A percentile compares a stretch with the other conserved stretches of the same genome.
Evolutionary conservation across 306 rosid species (phyloP).

Genomic region (Fagus crenata): DNA sequence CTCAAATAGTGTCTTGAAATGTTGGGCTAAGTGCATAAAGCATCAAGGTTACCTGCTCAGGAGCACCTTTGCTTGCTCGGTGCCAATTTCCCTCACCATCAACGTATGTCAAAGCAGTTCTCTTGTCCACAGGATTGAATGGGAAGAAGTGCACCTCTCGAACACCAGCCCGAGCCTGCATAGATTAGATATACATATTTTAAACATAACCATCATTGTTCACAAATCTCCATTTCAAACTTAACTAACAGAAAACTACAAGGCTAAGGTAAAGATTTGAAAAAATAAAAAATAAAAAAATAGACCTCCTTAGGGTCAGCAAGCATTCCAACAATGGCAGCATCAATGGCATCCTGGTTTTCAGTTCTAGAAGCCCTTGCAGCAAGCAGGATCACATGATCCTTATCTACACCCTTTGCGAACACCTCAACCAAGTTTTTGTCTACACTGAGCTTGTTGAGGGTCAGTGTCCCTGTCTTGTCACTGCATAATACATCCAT

Average conservation of each 20-base stretch:
- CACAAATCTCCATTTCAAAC: neutral
- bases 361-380: slow-evolving; percentile 94
- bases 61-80: slow-evolving; percentile 98
- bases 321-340: slow-evolving; percentile 97
- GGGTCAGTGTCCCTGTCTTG: slow-evolving; percentile 96
- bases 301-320: slow-evolving; percentile 97
- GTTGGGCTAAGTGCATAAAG: neutral
- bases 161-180: slow-evolving; percentile 87
- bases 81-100: slow-evolving; percentile 82
- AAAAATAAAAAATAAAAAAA: slow-evolving; percentile 7
- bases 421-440: slow-evolving; percentile 84
- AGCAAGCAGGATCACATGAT: slow-evolving; percentile 78
- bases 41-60: slow-evolving; percentile 74
- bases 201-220: slow-evolving; percentile 6
- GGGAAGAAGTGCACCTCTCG: slow-evolving; percentile 91
- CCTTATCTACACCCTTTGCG: slow-evolving; percentile 75
- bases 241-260: slow-evolving; percentile 4
- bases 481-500: slow-evolving; percentile 99
- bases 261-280: neutral
- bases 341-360: slow-evolving; percentile 97
- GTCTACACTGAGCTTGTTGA: slow-evolving; percentile 91
- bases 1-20: neutral
- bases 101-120: slow-evolving; percentile 97
- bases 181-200: neutral
- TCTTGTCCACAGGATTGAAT: slow-evolving; percentile 94